These are phyloP conservation scores for Taphrina betulina DNA, from an alignment of 1,139 yeast genomes.

Conservation along the genomic window DNA sequence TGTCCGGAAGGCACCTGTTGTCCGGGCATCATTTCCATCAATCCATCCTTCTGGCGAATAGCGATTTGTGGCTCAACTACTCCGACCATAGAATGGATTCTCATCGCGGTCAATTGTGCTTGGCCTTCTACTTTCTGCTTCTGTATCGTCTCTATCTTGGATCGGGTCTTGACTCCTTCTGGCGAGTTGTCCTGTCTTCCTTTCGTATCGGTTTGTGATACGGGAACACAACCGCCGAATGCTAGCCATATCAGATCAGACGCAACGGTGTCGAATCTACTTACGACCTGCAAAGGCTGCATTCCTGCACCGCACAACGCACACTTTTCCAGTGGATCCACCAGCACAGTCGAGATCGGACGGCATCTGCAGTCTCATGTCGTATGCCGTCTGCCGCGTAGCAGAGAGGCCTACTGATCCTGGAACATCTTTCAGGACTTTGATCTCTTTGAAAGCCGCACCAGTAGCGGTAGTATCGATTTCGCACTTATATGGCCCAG, in stretches of 20 bases:
- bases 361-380: slow-evolving; percentile 21
- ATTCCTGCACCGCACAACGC: slow-evolving; percentile 28
- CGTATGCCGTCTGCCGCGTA: slow-evolving; percentile 28
- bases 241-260: not conserved
- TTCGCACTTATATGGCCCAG: slow-evolving; percentile 9
- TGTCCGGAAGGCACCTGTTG: slow-evolving; percentile 26
- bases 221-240: slow-evolving; percentile 28
- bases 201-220: slow-evolving; percentile 11
- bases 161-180: slow-evolving; percentile 16
- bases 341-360: slow-evolving; percentile 17
- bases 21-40: slow-evolving; percentile 31
- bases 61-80: slow-evolving; percentile 28
- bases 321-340: slow-evolving; percentile 25
- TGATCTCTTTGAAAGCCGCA: slow-evolving; percentile 3
- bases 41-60: slow-evolving; percentile 28
- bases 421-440: slow-evolving; percentile 26
- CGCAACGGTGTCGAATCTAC: not conserved
- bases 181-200: slow-evolving; percentile 26
- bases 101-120: slow-evolving; percentile 27
- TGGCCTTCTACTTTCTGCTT: slow-evolving; percentile 25
- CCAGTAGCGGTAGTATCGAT: slow-evolving; percentile 25
- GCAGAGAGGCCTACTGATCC: slow-evolving; percentile 31
- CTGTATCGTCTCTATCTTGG: slow-evolving; percentile 25
- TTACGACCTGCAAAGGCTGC: slow-evolving; percentile 30
- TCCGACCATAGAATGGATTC: slow-evolving; percentile 13